A percentile compares a stretch with the other conserved stretches of the same genome.
phyloP scores from a whole-genome alignment of 2,329 filamentous ascomycete genomes.

The Cercospora citrullina region DNA sequence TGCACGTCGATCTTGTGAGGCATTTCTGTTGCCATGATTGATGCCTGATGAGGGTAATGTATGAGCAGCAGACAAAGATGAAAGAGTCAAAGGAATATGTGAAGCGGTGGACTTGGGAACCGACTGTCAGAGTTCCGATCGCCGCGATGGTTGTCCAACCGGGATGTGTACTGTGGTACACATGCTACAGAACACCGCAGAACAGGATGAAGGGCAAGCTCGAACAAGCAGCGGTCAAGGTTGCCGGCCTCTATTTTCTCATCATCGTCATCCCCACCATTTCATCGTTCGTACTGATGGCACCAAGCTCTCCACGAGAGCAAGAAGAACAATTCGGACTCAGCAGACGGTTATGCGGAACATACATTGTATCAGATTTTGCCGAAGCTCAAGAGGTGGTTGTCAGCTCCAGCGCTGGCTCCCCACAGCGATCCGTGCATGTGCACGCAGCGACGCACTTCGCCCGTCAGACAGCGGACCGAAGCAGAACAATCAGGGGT shows the following conservation, averaged over 20 bases:
- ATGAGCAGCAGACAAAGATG: background rate
- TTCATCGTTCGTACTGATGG: background rate
- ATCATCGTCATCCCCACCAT: background rate
- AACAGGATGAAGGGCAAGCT: background rate
- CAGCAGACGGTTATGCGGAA: background rate
- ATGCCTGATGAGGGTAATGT: background rate
- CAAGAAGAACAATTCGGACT: background rate
- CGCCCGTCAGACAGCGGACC: background rate
- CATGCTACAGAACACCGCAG: background rate
- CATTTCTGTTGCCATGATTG: conserved; percentile 20
- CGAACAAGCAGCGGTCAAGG: background rate
- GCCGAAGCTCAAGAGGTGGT: background rate
- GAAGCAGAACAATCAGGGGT: background rate
- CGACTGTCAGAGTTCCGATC: background rate
- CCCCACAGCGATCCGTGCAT: background rate
- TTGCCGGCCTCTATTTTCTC: background rate
- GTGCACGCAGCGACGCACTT: background rate
- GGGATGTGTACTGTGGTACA: background rate
- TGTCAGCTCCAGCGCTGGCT: background rate
- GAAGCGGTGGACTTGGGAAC: background rate
- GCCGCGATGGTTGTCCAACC: background rate
- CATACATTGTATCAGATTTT: background rate
- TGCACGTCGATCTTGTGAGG: conserved; percentile 50
- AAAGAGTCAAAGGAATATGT: background rate
- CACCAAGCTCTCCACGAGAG: background rate